Evolutionary conservation across 108 stramenopile species (phyloP), one percentile per base, ranked within the genome.

Genomic region (Cyclotella atomus): DNA sequence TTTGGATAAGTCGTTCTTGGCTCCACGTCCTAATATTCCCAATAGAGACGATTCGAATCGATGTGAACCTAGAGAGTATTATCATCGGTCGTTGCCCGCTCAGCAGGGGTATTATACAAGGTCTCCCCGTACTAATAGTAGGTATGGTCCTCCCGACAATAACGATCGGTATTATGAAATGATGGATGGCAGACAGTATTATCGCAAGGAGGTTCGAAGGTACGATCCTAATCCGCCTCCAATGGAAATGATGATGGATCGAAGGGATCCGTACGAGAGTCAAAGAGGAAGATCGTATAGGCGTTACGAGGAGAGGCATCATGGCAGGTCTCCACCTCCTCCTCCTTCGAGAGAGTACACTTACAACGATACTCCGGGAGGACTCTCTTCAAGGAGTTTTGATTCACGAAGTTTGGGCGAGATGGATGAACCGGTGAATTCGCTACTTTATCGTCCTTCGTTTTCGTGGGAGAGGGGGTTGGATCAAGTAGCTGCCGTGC

Each of bases 381-480:
- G 52, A 34, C 23, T 63, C 25, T 46, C 47, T 1, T 68, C 47
- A 19, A 64, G 61, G 21, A 69, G 68, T 47, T 64, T 64, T 41
- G 68, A 69, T 23, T 76, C 68, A 9, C 57, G 75, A 3, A 69
- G 68, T 28, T 33, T 76, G 59, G 75, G 67, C 14, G 75, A 76
- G 33, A 45, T 76, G 34, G 75, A 76, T 0, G 75, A 76, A 4
- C 66, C 75, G 15, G 36, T 49, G 60, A 45, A 44, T 32, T 32
- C 46, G 30, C 34, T 76, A 32, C 4, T 68, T 9, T 76, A 68
- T 30, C 68, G 75, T 21, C 68, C 75, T 9, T 69, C 67, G 8
- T 76, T 76, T 41, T 76, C 75, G 7, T 76, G 75, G 75, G 75
- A 76, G 44, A 36, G 59, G 16, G 66, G 66, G 41, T 55, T 76